Conservation (phyloP, 495 filamentous ascomycete species). For the Parmelia sp. region DNA sequence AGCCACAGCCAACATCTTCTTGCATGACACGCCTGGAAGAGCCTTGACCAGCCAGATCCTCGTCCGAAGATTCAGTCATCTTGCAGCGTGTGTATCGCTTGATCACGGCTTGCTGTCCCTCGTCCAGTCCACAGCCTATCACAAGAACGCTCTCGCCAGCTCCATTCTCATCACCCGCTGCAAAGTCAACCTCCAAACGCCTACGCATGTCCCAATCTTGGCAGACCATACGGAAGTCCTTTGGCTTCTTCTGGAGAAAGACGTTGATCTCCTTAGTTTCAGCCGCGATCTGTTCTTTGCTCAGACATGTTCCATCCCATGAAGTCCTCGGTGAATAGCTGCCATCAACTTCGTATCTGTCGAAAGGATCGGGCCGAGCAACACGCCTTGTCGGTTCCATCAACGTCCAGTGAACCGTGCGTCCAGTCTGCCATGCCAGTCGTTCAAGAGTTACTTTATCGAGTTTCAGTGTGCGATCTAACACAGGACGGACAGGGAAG, state of each 20-base stretch:
- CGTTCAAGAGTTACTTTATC: slow-evolving; percentile 42
- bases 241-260: slow-evolving; percentile 66
- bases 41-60: background rate
- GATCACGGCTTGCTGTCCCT: slow-evolving; percentile 43
- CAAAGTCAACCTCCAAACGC: slow-evolving; percentile 82
- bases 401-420: slow-evolving; percentile 71
- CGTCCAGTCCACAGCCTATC: slow-evolving; percentile 61
- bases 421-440: slow-evolving; percentile 72
- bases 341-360: slow-evolving; percentile 50
- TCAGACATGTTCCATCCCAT: slow-evolving; percentile 64
- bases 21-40: slow-evolving; percentile 30
- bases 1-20: background rate
- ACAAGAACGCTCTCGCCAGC: slow-evolving; percentile 71
- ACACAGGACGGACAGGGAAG: slow-evolving; percentile 46
- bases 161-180: slow-evolving; percentile 63
- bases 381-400: slow-evolving; percentile 67
- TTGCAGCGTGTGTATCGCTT: slow-evolving; percentile 48
- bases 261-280: slow-evolving; percentile 77
- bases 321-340: slow-evolving; percentile 65
- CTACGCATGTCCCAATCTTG: slow-evolving; percentile 90
- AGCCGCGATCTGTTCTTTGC: slow-evolving; percentile 58
- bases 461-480: slow-evolving; percentile 32
- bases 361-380: slow-evolving; percentile 64
- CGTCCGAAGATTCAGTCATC: slow-evolving; percentile 23
- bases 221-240: slow-evolving; percentile 71